Evolutionary conservation across 2,329 filamentous ascomycete genomes (phyloP).

Genomic region (Diaporthe amygdali): DNA sequence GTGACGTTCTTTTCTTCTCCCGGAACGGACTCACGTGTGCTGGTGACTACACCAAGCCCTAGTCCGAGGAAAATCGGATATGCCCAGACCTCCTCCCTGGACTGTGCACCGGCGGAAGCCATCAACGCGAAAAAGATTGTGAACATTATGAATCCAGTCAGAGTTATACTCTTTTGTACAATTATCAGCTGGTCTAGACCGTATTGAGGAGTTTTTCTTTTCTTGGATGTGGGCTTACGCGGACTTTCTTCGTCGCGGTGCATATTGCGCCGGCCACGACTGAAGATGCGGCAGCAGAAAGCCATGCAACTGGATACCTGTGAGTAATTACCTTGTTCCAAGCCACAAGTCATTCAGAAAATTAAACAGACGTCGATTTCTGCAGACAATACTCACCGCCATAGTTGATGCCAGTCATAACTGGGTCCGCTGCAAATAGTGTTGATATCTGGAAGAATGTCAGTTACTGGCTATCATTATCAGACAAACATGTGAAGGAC

Average conservation of each 20-base stretch:
- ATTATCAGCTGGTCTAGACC: not conserved
- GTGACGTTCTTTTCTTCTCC: no score
- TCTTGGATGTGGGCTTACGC: not conserved
- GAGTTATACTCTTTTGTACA: not conserved
- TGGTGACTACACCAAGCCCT: not conserved
- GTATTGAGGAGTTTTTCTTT: not conserved
- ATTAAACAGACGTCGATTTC: not conserved
- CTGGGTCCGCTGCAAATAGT: not conserved
- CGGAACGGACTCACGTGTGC: not conserved
- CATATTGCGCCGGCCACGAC: not conserved
- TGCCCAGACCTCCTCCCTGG: not conserved
- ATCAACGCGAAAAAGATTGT: not conserved
- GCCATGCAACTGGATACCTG: not conserved
- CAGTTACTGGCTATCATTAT: not conserved
- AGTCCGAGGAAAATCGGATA: not conserved
- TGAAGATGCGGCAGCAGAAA: not conserved
- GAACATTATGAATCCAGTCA: not conserved
- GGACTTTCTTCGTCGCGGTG: not conserved
- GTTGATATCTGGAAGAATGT: not conserved
- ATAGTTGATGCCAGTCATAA: not conserved
- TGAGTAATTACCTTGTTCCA: not conserved
- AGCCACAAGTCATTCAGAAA: not conserved
- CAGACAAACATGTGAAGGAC: no score
- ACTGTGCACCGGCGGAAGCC: constrained; percentile 1
- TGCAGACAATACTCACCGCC: not conserved